A percentile compares a stretch with the other conserved stretches of the same genome.
phyloP scores from a whole-genome alignment of 306 rosid genomes.

The Rubus parviflorus region DNA sequence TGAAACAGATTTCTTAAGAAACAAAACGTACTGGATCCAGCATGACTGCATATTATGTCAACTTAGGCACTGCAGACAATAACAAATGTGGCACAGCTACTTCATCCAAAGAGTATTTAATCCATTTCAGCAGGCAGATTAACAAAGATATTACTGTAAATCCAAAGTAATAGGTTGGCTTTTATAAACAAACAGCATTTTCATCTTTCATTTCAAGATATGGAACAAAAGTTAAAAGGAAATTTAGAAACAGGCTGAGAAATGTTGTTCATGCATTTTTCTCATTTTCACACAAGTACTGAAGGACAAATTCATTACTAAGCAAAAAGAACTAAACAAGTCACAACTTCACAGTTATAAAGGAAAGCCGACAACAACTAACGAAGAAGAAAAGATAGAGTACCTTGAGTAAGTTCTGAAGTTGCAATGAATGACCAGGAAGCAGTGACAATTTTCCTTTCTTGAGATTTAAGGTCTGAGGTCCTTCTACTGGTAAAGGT shows the following conservation, averaged over 20 bases:
- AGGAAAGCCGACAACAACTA: neutral
- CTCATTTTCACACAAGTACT: too few relatives aligned
- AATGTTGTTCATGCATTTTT: neutral
- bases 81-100: too few relatives aligned
- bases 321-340: neutral
- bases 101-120: too few relatives aligned
- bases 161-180: neutral
- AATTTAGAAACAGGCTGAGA: neutral
- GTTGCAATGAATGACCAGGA: conserved; percentile 81
- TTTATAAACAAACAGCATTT: neutral
- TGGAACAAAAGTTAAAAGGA: neutral
- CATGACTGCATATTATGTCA: neutral
- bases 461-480: conserved; percentile 60
- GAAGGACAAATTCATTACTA: neutral
- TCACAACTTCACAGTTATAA: neutral
- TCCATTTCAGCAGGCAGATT: too few relatives aligned
- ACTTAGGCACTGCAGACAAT: neutral
- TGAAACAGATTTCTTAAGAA: neutral
- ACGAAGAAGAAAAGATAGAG: neutral
- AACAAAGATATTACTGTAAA: neutral
- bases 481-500: conserved; percentile 70
- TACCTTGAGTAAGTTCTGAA: conserved; percentile 94
- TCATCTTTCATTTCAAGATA: neutral
- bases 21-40: neutral
- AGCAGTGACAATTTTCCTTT: conserved; percentile 78